Base-by-base conservation (phyloP, 1,284 basidiomycete genomes). In the Pseudozyma tsukubaensis region DNA sequence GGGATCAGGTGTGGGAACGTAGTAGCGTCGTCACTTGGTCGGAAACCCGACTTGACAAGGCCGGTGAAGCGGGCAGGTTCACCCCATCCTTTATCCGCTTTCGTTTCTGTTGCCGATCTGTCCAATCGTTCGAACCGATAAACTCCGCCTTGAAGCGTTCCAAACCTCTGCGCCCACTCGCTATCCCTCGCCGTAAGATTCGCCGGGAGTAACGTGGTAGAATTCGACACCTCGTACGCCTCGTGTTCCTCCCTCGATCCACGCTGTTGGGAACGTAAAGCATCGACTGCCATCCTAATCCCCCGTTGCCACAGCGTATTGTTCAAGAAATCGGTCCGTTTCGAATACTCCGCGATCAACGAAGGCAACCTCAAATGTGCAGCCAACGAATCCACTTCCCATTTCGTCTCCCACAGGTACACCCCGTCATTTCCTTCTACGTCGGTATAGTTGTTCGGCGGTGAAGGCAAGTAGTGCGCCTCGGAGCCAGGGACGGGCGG, bases 401-500 rank as follows among this genome's bases (percentile, higher is more conserved):
- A 81, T 44, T 81, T 81, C n/a, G 68, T 72, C 40, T 80, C 79
- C 79, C 79, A 80, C 4, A 80, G 66, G 14, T 77, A 76, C 4
- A 73, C 63, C 5, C 71, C 72, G 39, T 79, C 72, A 18, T 52
- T 72, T 1, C 64, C 68, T 4, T 78, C 77, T 8, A 86, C 86
- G 51, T 57, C 79, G 14, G 66, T 70, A 16, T 73, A 79, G 13
- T 69, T 76, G 13, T 11, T 10, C 9, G 68, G 69, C 1, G 76
- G 72, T 16, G 53, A 39, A 0, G 73, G 73, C 0, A 44, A 47
- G 29, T 69, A 77, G 47, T 71, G 65, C 9, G 52, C 69, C 32
- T 67, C 52, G 2, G 14, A 12, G 34, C 35, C 14, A 0, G 76
- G 76, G 0, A 76, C 63, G n/a, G 76, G 74, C 0, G 73, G 76